Evolutionary conservation across 139 green algal species (phyloP), one percentile per base, ranked within the genome.

Genomic region (Micractinium conductrix): DNA sequence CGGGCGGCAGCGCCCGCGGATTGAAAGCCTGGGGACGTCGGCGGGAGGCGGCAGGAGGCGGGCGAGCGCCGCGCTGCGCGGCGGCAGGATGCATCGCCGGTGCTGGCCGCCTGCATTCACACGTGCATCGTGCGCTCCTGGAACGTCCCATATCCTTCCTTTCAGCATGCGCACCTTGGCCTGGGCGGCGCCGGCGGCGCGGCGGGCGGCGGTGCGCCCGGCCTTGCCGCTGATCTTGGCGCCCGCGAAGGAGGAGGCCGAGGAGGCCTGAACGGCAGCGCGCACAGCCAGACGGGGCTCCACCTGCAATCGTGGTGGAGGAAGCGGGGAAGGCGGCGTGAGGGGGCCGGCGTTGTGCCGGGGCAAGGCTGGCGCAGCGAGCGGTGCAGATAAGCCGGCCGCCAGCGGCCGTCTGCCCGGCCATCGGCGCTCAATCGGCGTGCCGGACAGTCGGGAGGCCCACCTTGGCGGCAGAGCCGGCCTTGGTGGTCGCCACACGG

Each of bases 81-180:
- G n/a, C n/a, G 26, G 53, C 53, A 19, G 53, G 5, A 19, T 62
- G 53, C 53, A 30, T 62, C 53, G 19, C 53, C 24, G 53, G 2
- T 62, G 53, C 8, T 62, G 10, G 19, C 53, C 53, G 24, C 53
- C 26, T 62, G 53, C 53, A 62, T 62, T 21, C 53, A 9, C 53
- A 62, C 53, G 19, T n/a, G n/a, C n/a, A n/a, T n/a, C n/a, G n/a
- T n/a, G n/a, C n/a, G n/a, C n/a, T n/a, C n/a, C n/a, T n/a, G n/a
- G n/a, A n/a, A n/a, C n/a, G n/a, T n/a, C n/a, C n/a, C n/a, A n/a
- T n/a, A n/a, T n/a, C n/a, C n/a, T n/a, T n/a, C 53, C 5, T 9
- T 21, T 62, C 19, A 42, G n/a, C 30, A 24, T 71, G 9, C 69
- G 9, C 69, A 87, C 84, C 84, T 87, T 89, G 80, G 85, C 85